Evolutionary conservation across 2,329 filamentous ascomycete genomes (phyloP), one percentile per base, ranked within the genome.

Genomic region (Epichloe sp.): DNA sequence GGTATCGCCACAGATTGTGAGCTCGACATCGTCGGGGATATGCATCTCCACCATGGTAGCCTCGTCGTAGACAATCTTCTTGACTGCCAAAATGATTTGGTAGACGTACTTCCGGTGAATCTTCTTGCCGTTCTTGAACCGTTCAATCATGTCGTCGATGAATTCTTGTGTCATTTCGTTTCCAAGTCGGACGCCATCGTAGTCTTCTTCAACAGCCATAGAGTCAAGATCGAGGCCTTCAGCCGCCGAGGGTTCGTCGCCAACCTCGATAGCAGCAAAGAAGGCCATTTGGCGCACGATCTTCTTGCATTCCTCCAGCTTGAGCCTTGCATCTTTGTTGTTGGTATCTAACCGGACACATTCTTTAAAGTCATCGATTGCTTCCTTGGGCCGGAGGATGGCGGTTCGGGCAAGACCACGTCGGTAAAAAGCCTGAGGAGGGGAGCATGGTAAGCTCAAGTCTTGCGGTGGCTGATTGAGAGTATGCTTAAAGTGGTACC

Each of bases 1-100:
- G 5, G 93, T 98, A 66, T 98, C 93, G 67, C 93, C 93, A 64
- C 93, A 98, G 51, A 98, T 89, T 2, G 93, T 98, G 61, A 98
- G 75, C 63, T 85, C 79, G 52, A 85, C 81, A 52, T 83, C 88
- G 44, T 86, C 72, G 5, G 85, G 80, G 50, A 98, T 82, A 47
- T 87, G 80, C 64, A 93, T 79, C 71, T 98, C 93, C 26, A 96
- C 90, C 93, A 98, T 96, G 26, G 93, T 98, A 15, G 91, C 79
- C 71, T 98, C 93, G 49, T 89, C 82, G 66, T 91, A 90, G 44
- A 95, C 84, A 52, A 98, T 79, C 56, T 95, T 84, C 74, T 86
- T 88, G 60, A 94, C 87, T 5, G 87, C 86, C 60, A 96, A 72
- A 60, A 98, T 78, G 63, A 98, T 98, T 71, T 96, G 88, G 74